These are phyloP conservation scores for Hawksworthiomyces lignivorus DNA, from an alignment of 2,329 filamentous ascomycete species.

Conservation along the genomic window DNA sequence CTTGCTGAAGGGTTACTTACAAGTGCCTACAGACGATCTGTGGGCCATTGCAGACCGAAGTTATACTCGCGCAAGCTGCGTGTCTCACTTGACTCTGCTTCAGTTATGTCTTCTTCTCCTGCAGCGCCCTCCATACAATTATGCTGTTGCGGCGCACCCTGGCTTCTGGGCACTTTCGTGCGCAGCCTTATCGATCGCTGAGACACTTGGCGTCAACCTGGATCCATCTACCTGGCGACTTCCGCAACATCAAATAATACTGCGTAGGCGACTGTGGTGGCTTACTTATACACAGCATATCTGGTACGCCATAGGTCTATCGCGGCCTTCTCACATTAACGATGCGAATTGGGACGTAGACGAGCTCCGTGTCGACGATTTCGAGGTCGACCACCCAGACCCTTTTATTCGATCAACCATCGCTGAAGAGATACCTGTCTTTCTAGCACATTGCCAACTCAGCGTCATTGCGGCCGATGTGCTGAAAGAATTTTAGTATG, in stretches of 20 bases:
- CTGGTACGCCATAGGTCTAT: slow-evolving; percentile 17
- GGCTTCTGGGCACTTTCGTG: slow-evolving; percentile 19
- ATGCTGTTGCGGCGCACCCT: slow-evolving; percentile 17
- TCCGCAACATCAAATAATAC: slow-evolving; percentile 16
- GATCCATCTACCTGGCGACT: slow-evolving; percentile 18
- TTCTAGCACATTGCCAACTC: slow-evolving; percentile 16
- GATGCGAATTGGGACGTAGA: slow-evolving; percentile 18
- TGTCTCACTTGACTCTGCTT: slow-evolving; percentile 16
- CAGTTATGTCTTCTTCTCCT: slow-evolving; percentile 19
- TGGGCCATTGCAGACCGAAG: slow-evolving; percentile 19
- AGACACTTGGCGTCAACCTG: slow-evolving; percentile 18
- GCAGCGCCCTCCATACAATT: slow-evolving; percentile 18
- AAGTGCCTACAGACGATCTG: slow-evolving; percentile 19
- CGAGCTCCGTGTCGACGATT: slow-evolving; percentile 13
- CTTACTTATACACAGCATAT: slow-evolving; percentile 17
- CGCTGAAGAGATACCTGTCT: slow-evolving; percentile 13
- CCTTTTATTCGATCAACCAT: slow-evolving; percentile 1
- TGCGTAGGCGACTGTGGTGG: slow-evolving; percentile 21
- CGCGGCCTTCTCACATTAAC: slow-evolving; percentile 17
- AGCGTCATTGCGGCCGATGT: slow-evolving; percentile 18
- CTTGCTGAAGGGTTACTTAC: slow-evolving; percentile 18
- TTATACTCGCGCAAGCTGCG: slow-evolving; percentile 15
- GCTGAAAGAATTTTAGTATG: slow-evolving; percentile 19
- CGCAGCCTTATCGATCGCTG: slow-evolving; percentile 17
- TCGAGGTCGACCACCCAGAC: slow-evolving; percentile 13